Evolutionary conservation across 2,329 filamentous ascomycete genomes (phyloP).

Genomic region (Thelonectria blattea): DNA sequence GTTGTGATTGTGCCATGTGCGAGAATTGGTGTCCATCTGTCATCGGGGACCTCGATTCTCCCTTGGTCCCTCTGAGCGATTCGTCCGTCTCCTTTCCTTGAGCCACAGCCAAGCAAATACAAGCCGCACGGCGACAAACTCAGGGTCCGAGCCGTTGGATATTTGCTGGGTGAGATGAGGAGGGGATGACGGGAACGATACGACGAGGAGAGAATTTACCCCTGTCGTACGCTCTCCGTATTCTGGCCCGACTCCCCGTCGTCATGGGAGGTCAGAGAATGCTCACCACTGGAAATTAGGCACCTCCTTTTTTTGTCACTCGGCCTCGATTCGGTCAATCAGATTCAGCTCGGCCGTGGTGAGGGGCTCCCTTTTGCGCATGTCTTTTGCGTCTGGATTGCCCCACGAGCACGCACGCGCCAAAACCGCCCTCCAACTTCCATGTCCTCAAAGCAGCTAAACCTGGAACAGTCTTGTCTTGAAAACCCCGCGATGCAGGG

Average conservation of each 20-base stretch:
- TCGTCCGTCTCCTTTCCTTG: not conserved
- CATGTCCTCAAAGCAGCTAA: not conserved
- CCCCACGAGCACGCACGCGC: constrained; percentile 7
- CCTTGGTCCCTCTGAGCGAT: not conserved
- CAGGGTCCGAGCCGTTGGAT: constrained; percentile 1
- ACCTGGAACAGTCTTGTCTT: not conserved
- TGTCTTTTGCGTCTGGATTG: constrained; percentile 6
- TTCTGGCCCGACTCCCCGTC: not conserved
- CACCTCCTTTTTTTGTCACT: constrained; percentile 7
- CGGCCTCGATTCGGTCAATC: not conserved
- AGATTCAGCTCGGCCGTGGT: not conserved
- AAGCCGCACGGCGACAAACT: constrained; percentile 11
- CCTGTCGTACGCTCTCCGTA: constrained; percentile 1
- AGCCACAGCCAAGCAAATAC: constrained; percentile 1
- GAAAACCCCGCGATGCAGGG: constrained; percentile 4
- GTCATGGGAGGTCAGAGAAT: not conserved
- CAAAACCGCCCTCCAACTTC: not conserved
- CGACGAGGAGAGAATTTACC: not conserved
- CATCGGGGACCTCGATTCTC: not conserved
- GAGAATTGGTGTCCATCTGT: not conserved
- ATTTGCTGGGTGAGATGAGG: not conserved
- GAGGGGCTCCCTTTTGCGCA: constrained; percentile 7
- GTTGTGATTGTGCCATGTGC: too few species aligned
- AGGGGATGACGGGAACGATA: not conserved
- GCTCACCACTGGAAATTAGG: constrained; percentile 4